Evolutionary conservation across 2,329 filamentous ascomycete species (phyloP).

Genomic region (Colletotrichum trifolii): DNA sequence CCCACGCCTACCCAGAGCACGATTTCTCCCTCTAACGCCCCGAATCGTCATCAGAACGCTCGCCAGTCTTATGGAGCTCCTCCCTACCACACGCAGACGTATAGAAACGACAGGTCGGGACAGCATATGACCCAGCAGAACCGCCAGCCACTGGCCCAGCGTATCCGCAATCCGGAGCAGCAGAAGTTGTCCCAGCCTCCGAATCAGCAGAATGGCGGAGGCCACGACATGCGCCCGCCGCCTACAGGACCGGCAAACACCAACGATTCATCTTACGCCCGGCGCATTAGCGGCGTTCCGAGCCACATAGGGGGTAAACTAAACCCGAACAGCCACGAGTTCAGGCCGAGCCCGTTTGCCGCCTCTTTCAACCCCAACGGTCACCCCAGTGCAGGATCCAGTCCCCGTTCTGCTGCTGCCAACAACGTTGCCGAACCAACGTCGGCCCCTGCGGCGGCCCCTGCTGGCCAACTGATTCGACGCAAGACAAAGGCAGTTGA

Average conservation of each 20-base stretch:
- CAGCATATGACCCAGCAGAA: slow-evolving; percentile 54
- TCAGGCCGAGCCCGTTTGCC: slow-evolving; percentile 86
- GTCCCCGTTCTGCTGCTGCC: slow-evolving; percentile 71
- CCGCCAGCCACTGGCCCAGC: slow-evolving; percentile 57
- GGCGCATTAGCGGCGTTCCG: slow-evolving; percentile 63
- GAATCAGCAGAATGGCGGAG: slow-evolving; percentile 62
- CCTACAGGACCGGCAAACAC: slow-evolving; percentile 78
- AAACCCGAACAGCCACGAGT: slow-evolving; percentile 79
- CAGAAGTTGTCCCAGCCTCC: slow-evolving; percentile 60
- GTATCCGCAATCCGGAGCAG: slow-evolving; percentile 63
- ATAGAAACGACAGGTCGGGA: slow-evolving; percentile 59
- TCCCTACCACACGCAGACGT: slow-evolving; percentile 58
- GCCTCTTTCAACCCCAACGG: slow-evolving; percentile 81
- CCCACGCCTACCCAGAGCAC: slow-evolving; percentile 48
- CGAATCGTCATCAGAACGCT: slow-evolving; percentile 58
- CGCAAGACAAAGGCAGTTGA: slow-evolving; percentile 80
- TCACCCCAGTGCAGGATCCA: slow-evolving; percentile 75
- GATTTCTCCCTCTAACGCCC: slow-evolving; percentile 42
- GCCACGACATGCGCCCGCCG: slow-evolving; percentile 75
- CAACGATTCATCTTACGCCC: slow-evolving; percentile 62
- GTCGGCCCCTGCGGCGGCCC: slow-evolving; percentile 30
- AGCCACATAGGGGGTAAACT: slow-evolving; percentile 66
- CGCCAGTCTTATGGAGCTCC: slow-evolving; percentile 63
- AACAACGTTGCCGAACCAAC: slow-evolving; percentile 53
- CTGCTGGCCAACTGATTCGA: slow-evolving; percentile 66